Conservation (phyloP, 2,329 filamentous ascomycete species). For the Cladosporium colombiae region DNA sequence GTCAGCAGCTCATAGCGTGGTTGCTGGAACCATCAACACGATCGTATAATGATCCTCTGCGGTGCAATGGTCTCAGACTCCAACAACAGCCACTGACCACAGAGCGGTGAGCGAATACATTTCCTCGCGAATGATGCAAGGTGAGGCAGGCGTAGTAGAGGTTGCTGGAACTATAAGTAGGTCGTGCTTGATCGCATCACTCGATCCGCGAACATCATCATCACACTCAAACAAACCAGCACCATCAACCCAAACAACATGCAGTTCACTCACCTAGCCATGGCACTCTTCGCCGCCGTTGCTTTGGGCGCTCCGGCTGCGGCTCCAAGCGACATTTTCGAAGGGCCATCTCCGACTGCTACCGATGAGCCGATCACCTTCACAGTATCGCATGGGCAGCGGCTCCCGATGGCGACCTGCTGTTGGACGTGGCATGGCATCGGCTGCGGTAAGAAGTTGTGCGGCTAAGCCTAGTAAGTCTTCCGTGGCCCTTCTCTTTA, state of each 20-base stretch:
- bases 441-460: not conserved
- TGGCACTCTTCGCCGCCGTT: not conserved
- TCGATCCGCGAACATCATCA: not conserved
- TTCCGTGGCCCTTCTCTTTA: no score
- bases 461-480: not conserved
- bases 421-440: no score
- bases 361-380: not conserved
- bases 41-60: not conserved
- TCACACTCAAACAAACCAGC: not conserved
- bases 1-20: not conserved
- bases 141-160: not conserved
- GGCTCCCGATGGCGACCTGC: no score
- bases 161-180: not conserved
- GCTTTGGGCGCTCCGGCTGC: conserved; percentile 3
- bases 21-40: no score
- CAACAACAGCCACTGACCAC: not conserved
- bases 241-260: not conserved
- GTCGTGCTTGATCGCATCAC: not conserved
- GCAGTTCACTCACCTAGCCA: not conserved
- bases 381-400: not conserved
- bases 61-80: not conserved
- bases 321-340: not conserved
- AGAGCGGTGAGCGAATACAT: not conserved
- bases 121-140: no score
- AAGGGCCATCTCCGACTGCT: not conserved